phyloP scores from a whole-genome alignment of 1,139 yeast species.

The Zhuliangozyma blackwelliae region DNA sequence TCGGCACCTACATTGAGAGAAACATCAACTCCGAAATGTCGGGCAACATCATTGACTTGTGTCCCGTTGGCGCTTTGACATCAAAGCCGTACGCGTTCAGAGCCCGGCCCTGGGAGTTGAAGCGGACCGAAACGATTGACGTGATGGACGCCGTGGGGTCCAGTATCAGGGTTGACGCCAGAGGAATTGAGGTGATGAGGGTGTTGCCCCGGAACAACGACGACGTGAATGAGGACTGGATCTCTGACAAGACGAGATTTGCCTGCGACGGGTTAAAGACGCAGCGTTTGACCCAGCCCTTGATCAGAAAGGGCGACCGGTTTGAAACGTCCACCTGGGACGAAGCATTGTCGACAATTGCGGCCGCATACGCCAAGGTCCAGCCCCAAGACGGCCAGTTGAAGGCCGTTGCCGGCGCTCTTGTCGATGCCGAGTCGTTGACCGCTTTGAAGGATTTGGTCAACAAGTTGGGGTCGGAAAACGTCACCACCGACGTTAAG shows the following conservation, averaged over 20 bases:
- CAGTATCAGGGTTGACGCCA: conserved; percentile 76
- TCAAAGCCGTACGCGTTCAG: conserved; percentile 87
- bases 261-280: conserved; percentile 85
- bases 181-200: conserved; percentile 88
- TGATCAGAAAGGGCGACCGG: conserved; percentile 65
- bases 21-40: conserved; percentile 82
- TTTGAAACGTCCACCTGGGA: conserved; percentile 86
- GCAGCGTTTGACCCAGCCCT: conserved; percentile 81
- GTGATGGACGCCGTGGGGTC: conserved; percentile 84
- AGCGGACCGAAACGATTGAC: conserved; percentile 84
- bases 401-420: conserved; percentile 80
- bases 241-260: conserved; percentile 81
- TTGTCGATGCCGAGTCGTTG: conserved; percentile 78
- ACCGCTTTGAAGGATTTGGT: conserved; percentile 78
- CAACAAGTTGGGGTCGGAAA: conserved; percentile 77
- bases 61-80: conserved; percentile 92
- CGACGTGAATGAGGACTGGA: conserved; percentile 90
- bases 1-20: conserved; percentile 84
- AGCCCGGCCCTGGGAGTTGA: conserved; percentile 93
- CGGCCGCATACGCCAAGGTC: conserved; percentile 56
- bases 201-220: conserved; percentile 84
- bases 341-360: conserved; percentile 71
- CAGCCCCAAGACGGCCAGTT: conserved; percentile 67
- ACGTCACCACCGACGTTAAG: conserved; percentile 68
- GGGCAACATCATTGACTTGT: conserved; percentile 82